Conservation (phyloP, 768 basidiomycete genomes). For the Lactarius pseudohatsudake region DNA sequence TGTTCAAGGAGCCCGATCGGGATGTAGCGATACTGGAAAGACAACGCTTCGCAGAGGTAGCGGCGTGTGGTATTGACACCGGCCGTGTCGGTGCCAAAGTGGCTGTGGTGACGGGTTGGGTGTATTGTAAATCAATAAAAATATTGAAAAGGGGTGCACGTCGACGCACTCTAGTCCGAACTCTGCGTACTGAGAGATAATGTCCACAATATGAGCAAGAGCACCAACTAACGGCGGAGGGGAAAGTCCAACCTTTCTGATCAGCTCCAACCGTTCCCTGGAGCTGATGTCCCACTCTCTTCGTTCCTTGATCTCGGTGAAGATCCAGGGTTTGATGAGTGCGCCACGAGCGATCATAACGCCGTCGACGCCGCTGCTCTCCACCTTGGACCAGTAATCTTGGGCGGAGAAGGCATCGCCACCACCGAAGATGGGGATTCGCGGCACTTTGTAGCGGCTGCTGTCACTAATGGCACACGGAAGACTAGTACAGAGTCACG, state of each 20-base stretch:
- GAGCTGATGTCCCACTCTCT: constrained; percentile 94
- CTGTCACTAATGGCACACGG: background rate
- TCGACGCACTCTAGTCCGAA: constrained; percentile 70
- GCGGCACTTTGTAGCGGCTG: constrained; percentile 53
- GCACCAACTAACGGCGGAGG: background rate
- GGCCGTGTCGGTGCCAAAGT: constrained; percentile 83
- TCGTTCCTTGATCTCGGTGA: constrained; percentile 90
- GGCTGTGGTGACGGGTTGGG: constrained; percentile 42
- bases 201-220: background rate
- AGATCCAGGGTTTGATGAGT: constrained; percentile 94
- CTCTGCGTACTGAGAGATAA: constrained; percentile 65
- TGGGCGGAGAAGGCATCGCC: constrained; percentile 92
- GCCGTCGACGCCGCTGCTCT: constrained; percentile 85
- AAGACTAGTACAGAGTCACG: constrained; percentile 31
- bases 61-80: constrained; percentile 90
- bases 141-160: background rate
- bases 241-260: constrained; percentile 57
- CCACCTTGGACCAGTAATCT: constrained; percentile 76
- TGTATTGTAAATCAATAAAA: constrained; percentile 12
- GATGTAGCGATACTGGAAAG: constrained; percentile 95
- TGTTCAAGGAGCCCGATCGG: constrained; percentile 89
- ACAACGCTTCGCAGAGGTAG: constrained; percentile 92
- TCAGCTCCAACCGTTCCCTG: constrained; percentile 75
- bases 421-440: constrained; percentile 94
- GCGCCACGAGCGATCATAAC: constrained; percentile 96